Evolutionary conservation across 2,329 filamentous ascomycete genomes (phyloP).

Genomic region (Fusarium sp.): DNA sequence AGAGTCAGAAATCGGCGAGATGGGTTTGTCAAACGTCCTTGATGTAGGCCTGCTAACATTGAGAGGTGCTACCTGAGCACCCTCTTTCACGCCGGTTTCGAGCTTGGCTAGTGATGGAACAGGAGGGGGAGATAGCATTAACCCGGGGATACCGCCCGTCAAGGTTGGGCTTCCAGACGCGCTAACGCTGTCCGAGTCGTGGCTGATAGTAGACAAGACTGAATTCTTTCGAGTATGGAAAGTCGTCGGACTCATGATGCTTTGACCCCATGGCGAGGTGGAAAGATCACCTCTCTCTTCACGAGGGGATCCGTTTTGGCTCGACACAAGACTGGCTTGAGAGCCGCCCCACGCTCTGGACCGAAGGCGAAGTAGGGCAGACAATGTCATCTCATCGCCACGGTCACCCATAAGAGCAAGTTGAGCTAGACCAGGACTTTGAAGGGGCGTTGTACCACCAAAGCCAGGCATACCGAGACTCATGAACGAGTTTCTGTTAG

Average conservation of each 20-base stretch:
- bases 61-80: constrained; percentile 21
- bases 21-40: constrained; percentile 22
- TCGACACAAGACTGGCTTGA: constrained; percentile 75
- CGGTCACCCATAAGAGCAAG: constrained; percentile 73
- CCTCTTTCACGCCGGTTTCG: constrained; percentile 26
- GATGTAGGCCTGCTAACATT: constrained; percentile 23
- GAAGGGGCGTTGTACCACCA: constrained; percentile 62
- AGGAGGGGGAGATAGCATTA: constrained; percentile 46
- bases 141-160: constrained; percentile 56
- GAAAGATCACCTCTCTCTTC: constrained; percentile 64
- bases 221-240: constrained; percentile 63
- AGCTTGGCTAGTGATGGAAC: constrained; percentile 34
- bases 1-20: constrained; percentile 41
- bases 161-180: constrained; percentile 64
- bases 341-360: constrained; percentile 85
- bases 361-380: constrained; percentile 78
- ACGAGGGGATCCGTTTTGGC: constrained; percentile 63
- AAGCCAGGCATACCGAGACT: constrained; percentile 66
- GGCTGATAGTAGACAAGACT: constrained; percentile 62
- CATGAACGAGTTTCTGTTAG: constrained; percentile 91
- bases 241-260: constrained; percentile 41
- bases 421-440: constrained; percentile 82
- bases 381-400: constrained; percentile 76
- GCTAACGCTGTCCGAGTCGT: constrained; percentile 62
- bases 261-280: constrained; percentile 56